Base-by-base conservation (phyloP, 495 filamentous ascomycete genomes). In the Xylona heveae region DNA sequence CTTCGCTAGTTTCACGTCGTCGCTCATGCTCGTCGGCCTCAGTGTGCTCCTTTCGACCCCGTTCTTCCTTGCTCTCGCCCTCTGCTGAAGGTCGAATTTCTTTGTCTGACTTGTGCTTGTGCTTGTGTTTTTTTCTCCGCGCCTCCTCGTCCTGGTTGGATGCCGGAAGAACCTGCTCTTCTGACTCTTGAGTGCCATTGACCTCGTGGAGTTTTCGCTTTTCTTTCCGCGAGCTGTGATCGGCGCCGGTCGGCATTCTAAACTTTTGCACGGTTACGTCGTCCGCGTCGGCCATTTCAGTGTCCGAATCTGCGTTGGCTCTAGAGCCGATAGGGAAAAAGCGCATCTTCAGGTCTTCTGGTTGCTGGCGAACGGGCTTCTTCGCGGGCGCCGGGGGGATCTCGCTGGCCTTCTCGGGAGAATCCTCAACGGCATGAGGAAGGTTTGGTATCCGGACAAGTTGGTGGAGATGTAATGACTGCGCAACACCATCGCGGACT, bases 261-360 rank as follows among this genome's bases (percentile, higher is more conserved):
- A 20, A 9, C 30, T 17, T 12, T 31, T 12, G 9, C 13, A 6
- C 18, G 15, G 14, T 2, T 17, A 20, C 30, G 5, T 12, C 5
- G 4, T 5, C 10, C 4, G 20, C 30, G 13, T 12, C 3, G 14
- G 30, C 14, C 30, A 17, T 20, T 12, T 12, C 30, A 31, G 18
- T 4, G 12, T 10, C 30, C 6, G 18, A 5, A 19, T 17, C 6
- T 18, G 3, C 18, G 12, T 17, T 20, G 18, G 13, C 10, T 6
- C 6, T 39, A 30, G 41, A 37, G 5, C 45, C 43, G 7, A 41
- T 43, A 4, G 48, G 52, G 24, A 34, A 26, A 28, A 35, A 53
- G 22, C 47, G 43, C 52, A 56, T 56, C 5, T 40, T 39, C 15
- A 56, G 33, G 8, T 50, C 52, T 24, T 47, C 51, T 13, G 46